Evolutionary conservation across 1,284 basidiomycete species (phyloP), one percentile per base, ranked within the genome.

Genomic region (Mycosarcoma mackinlayi): DNA sequence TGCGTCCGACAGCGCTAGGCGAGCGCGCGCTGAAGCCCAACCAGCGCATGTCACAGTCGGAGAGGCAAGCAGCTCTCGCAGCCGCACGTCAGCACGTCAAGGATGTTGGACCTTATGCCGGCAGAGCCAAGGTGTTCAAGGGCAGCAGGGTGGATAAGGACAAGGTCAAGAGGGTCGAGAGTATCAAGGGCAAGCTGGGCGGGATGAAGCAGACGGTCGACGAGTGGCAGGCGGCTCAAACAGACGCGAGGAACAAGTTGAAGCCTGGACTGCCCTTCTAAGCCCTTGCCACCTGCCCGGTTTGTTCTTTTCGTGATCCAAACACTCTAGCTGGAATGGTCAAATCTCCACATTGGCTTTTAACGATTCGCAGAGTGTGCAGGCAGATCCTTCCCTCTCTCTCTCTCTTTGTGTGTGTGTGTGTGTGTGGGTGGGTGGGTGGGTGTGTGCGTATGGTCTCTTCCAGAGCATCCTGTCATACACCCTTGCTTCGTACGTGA

Each of bases 51-150:
- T 38, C 51, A 2, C 18, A 30, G 3, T 2, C 47, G 25, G 68
- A 73, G 14, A 46, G 11, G 11, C 23, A 56, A 6, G 58, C 49
- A 10, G 73, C 73, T 3, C 24, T 63, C 21, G 28, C 33, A 2
- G 60, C 60, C 1, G 76, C 76, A 6, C 35, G 47, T 6, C 21
- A 35, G 21, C 42, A 33, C n/a, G 59, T 53, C 6, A 49, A 51
- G 31, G 42, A 51, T 16, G 57, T 57, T 8, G 76, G 76, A 3
- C 76, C 76, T 14, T 77, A 77, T 19, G 42, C 62, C 3, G 76
- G 76, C 8, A 67, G 76, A 24, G 39, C 59, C 1, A 68, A 61
- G 50, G 62, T 70, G 42, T 77, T 77, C 58, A 77, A 77, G 41
- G 76, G 76, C 14, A 52, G 60, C 33, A 51, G 50, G 25, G 67